A percentile compares a stretch with the other conserved stretches of the same genome.
These are phyloP conservation scores for Pythium diclinum DNA, from an alignment of 352 stramenopile species.

Conservation along the genomic window DNA sequence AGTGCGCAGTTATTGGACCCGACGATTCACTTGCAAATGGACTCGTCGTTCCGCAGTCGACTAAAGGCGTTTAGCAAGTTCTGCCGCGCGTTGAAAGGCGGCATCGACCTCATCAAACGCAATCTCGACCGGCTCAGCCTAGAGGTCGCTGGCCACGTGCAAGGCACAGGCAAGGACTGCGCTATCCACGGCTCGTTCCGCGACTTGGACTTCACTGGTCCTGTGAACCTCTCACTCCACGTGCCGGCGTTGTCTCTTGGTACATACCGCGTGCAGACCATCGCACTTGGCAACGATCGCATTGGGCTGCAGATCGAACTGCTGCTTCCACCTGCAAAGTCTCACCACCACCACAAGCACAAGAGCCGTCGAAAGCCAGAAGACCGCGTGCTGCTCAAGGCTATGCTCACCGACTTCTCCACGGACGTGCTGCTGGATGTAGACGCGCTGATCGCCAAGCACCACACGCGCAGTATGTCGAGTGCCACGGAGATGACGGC, in stretches of 20 bases:
- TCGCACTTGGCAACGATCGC: constrained; percentile 37
- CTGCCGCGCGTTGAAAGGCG: constrained; percentile 45
- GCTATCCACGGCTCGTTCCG: constrained; percentile 56
- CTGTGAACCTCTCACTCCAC: constrained; percentile 43
- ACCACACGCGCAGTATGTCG: constrained; percentile 34
- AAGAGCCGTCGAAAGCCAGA: background rate
- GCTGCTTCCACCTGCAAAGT: constrained; percentile 34
- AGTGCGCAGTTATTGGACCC: constrained; percentile 40
- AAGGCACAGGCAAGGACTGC: constrained; percentile 51
- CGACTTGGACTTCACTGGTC: constrained; percentile 52
- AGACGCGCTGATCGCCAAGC: constrained; percentile 47
- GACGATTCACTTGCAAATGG: constrained; percentile 39
- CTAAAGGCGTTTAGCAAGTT: constrained; percentile 63
- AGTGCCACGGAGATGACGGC: constrained; percentile 32
- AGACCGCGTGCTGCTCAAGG: constrained; percentile 29
- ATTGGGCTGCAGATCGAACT: constrained; percentile 59
- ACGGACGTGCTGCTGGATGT: constrained; percentile 58
- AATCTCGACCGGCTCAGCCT: constrained; percentile 57
- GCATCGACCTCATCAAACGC: constrained; percentile 52
- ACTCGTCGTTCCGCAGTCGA: constrained; percentile 41
- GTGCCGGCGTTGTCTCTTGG: constrained; percentile 59
- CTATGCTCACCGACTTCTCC: constrained; percentile 48
- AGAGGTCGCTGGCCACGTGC: constrained; percentile 44
- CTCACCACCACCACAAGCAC: background rate
- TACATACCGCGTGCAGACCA: constrained; percentile 50